Percentiles rank a stretch among this genome's conserved stretches.
phyloP scores from a whole-genome alignment of 2,329 filamentous ascomycete species.

The Cladobotryum protrusum region DNA sequence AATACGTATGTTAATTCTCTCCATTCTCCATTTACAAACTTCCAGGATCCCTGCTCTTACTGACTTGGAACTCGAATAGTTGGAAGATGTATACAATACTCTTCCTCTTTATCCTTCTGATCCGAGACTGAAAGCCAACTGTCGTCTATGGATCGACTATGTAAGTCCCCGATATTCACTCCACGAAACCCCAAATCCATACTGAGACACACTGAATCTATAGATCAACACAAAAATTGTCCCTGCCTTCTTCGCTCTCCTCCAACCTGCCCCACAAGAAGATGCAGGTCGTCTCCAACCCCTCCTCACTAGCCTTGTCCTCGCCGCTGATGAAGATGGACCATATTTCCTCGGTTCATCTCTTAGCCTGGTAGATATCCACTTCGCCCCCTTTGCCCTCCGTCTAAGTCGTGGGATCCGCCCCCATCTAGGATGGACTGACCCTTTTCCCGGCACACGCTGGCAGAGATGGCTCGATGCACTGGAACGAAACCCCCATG shows the following conservation, averaged over 20 bases:
- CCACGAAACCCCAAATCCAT: not conserved
- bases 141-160: slow-evolving; percentile 75
- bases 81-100: slow-evolving; percentile 65
- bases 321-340: slow-evolving; percentile 46
- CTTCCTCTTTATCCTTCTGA: slow-evolving; percentile 57
- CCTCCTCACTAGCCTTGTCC: slow-evolving; percentile 50
- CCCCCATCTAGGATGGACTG: slow-evolving; percentile 60
- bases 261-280: slow-evolving; percentile 47
- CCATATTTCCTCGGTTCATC: slow-evolving; percentile 60
- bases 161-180: slow-evolving; percentile 36
- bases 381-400: slow-evolving; percentile 69
- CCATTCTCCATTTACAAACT: slow-evolving; percentile 63
- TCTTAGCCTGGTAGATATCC: slow-evolving; percentile 62
- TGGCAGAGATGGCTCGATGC: slow-evolving; percentile 67
- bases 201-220: not conserved
- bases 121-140: slow-evolving; percentile 64
- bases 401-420: slow-evolving; percentile 60
- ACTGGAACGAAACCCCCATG: slow-evolving; percentile 56
- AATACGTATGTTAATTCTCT: slow-evolving; percentile 56
- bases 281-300: slow-evolving; percentile 50
- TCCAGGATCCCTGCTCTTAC: slow-evolving; percentile 41
- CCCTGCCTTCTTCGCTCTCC: slow-evolving; percentile 66
- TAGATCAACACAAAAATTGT: slow-evolving; percentile 72
- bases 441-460: slow-evolving; percentile 54
- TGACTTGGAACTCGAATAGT: slow-evolving; percentile 28